Base-by-base conservation (phyloP, 805 yeast genomes). In the Saturnispora sekii region DNA sequence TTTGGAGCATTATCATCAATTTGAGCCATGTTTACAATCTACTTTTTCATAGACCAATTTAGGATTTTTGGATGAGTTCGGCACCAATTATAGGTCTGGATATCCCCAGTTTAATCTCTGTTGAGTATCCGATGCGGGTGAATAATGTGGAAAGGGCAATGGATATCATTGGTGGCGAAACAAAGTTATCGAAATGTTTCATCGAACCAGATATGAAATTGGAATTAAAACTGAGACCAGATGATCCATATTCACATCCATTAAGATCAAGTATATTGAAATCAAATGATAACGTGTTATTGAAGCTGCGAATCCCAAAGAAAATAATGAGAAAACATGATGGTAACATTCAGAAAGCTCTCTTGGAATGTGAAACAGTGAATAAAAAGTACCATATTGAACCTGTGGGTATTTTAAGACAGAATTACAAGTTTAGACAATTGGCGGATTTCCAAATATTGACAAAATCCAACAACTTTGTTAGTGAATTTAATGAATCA, bases 381-480 rank as follows among this genome's bases (percentile, higher is more conserved):
- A 47, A 50, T 5, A 50, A 56, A 8, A 52, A 64, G 4, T 68
- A 72, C 41, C 63, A 62, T 18, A 70, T 75, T 2, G 68, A 69
- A 38, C 90, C 95, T 0, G 71, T 75, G 4, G 88, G 81, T 0
- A 72, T 86, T 15, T 68, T 87, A 15, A 77, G 78, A 53, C 73
- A 77, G 47, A 81, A 81, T 14, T 81, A 79, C 56, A 73, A 83
- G 50, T 90, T 90, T 60, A 74, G 96, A 53, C 86, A 84, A 51
- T 76, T 88, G 72, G 80, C 90, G 0, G 97, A 89, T 62, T 90
- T 87, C 60, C 97, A 93, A 60, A 73, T 76, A 51, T 66, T 75
- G 30, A 74, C 87, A 10, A 73, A 72, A 41, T 72, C 75, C 52
- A 80, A 82, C 11, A 59, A 66, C 2, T 74, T 79, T 49, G 69